Evolutionary conservation across 2,329 filamentous ascomycete genomes (phyloP).

Genomic region (Monilinia laxa): DNA sequence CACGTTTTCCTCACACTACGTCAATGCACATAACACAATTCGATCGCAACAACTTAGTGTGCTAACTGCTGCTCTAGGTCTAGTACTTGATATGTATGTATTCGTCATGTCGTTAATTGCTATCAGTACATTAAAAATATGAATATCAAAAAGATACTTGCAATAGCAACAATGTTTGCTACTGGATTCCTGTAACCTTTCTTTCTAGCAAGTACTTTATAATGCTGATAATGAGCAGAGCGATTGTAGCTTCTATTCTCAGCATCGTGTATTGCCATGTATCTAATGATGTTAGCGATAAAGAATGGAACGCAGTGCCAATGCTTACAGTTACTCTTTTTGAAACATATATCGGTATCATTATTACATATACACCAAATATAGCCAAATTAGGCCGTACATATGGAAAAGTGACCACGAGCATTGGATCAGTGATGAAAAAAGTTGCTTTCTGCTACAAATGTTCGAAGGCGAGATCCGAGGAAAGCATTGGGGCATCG

Average conservation of each 20-base stretch:
- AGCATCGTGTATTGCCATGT: neutral
- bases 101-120: neutral
- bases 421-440: too few relatives aligned
- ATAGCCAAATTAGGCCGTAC: neutral
- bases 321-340: neutral
- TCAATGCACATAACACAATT: too few relatives aligned
- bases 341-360: neutral
- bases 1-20: too few relatives aligned
- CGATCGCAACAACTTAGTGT: neutral
- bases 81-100: neutral
- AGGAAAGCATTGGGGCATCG: too few relatives aligned
- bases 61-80: neutral
- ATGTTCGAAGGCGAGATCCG: neutral
- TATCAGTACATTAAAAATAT: neutral
- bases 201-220: too few relatives aligned
- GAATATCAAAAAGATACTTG: neutral
- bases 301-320: neutral
- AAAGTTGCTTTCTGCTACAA: too few relatives aligned
- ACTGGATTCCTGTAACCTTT: neutral
- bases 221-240: too few relatives aligned
- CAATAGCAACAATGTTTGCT: neutral
- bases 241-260: neutral
- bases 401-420: neutral
- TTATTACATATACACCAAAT: neutral
- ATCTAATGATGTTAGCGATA: accelerated